These are phyloP conservation scores for Helminthosporium solani DNA, from an alignment of 2,329 filamentous ascomycete genomes.

Conservation along the genomic window DNA sequence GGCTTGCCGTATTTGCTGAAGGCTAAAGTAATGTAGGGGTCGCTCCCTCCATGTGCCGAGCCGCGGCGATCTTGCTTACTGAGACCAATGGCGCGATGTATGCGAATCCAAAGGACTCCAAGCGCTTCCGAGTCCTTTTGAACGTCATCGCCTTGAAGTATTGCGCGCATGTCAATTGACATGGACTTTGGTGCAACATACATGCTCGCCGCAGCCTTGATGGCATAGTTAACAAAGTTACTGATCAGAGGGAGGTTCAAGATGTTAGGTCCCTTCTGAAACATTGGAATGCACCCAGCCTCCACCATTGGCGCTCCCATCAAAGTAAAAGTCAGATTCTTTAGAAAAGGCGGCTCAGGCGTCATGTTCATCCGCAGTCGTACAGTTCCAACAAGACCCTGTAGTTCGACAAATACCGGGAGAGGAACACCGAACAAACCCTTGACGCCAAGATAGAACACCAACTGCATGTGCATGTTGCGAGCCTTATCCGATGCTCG, in stretches of 20 bases:
- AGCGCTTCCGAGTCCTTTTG: slow-evolving; percentile 85
- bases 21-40: slow-evolving; percentile 91
- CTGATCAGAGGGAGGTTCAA: slow-evolving; percentile 90
- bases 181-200: slow-evolving; percentile 95
- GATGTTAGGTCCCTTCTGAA: slow-evolving; percentile 87
- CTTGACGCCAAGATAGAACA: slow-evolving; percentile 90
- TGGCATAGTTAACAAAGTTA: slow-evolving; percentile 95
- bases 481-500: slow-evolving; percentile 77
- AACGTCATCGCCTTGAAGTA: slow-evolving; percentile 88
- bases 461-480: slow-evolving; percentile 96
- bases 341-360: slow-evolving; percentile 88
- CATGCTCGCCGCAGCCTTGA: slow-evolving; percentile 78
- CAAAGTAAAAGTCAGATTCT: slow-evolving; percentile 86
- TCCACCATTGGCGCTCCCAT: slow-evolving; percentile 91
- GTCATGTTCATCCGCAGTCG: slow-evolving; percentile 80
- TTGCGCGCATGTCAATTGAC: slow-evolving; percentile 85
- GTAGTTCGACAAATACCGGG: slow-evolving; percentile 86
- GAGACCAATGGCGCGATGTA: slow-evolving; percentile 81
- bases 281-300: slow-evolving; percentile 87
- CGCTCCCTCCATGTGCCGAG: slow-evolving; percentile 81
- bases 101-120: slow-evolving; percentile 88
- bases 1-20: slow-evolving; percentile 98
- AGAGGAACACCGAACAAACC: slow-evolving; percentile 86
- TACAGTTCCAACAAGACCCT: slow-evolving; percentile 84
- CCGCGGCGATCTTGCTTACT: slow-evolving; percentile 89